Evolutionary conservation across 2,329 filamentous ascomycete genomes (phyloP).

Genomic region (Hymenoscyphus fructigenus): DNA sequence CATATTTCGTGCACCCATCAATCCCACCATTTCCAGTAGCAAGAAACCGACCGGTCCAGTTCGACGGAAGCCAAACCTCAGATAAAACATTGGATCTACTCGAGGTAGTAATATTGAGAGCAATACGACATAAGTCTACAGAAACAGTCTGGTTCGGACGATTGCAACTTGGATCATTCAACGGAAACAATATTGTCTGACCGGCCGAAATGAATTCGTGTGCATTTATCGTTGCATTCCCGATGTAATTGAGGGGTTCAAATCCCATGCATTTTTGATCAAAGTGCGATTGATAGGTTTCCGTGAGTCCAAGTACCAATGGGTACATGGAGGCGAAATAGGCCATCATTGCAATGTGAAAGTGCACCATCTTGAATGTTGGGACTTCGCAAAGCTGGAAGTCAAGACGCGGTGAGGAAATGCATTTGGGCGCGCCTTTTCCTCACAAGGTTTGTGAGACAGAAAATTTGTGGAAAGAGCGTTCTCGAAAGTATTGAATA

Average conservation of each 20-base stretch:
- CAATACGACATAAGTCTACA: constrained; percentile 25
- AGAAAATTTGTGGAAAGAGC: neutral
- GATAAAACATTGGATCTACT: constrained; percentile 16
- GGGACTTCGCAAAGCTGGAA: neutral
- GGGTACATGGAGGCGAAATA: neutral
- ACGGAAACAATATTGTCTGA: constrained; percentile 14
- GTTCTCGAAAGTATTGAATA: neutral
- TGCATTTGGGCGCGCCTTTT: neutral
- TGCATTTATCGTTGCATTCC: constrained; percentile 15
- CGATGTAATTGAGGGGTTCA: constrained; percentile 16
- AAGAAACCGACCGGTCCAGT: constrained; percentile 43
- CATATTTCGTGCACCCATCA: constrained; percentile 25
- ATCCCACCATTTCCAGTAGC: constrained; percentile 38
- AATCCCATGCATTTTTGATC: constrained; percentile 14
- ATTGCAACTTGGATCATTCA: constrained; percentile 19
- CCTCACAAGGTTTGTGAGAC: neutral
- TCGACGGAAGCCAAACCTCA: constrained; percentile 35
- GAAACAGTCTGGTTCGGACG: constrained; percentile 19
- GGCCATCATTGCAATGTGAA: neutral
- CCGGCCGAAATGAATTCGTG: constrained; percentile 15
- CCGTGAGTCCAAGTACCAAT: neutral
- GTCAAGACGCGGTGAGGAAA: neutral
- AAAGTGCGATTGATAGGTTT: neutral
- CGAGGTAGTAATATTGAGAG: constrained; percentile 20
- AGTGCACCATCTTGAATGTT: neutral